Percentiles rank a stretch among this genome's conserved stretches.
These are phyloP conservation scores for Extremus antarcticus DNA, from an alignment of 495 filamentous ascomycete species.

Conservation along the genomic window DNA sequence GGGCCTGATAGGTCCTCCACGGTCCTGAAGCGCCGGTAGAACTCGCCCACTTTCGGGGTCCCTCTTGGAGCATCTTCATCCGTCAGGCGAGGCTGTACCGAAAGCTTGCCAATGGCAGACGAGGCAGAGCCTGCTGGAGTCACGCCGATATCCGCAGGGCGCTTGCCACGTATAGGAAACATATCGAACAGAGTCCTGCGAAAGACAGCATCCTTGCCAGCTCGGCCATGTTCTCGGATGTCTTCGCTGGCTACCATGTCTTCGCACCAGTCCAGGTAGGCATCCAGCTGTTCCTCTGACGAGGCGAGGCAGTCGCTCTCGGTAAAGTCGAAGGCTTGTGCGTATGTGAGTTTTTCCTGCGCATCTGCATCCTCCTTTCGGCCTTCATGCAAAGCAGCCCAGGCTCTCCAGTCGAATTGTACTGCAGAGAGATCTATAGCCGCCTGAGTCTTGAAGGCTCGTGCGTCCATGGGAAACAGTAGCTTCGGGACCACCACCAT, in stretches of 20 bases:
- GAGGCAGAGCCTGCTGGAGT: background rate
- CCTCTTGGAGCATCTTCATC: background rate
- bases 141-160: background rate
- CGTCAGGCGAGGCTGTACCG: background rate
- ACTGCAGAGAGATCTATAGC: constrained; percentile 49
- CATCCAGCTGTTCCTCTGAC: constrained; percentile 56
- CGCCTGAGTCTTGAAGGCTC: constrained; percentile 44
- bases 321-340: constrained; percentile 35
- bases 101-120: background rate
- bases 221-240: constrained; percentile 9
- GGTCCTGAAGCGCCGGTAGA: constrained; percentile 13
- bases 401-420: constrained; percentile 59
- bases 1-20: constrained; percentile 12
- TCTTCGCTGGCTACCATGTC: constrained; percentile 17
- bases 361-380: background rate
- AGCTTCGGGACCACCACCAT: constrained; percentile 73
- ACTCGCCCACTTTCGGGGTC: background rate
- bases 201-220: constrained; percentile 19
- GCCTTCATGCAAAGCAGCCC: constrained; percentile 37
- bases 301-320: constrained; percentile 61
- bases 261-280: constrained; percentile 86
- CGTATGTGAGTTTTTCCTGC: background rate
- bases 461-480: constrained; percentile 60
- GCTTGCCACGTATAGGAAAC: constrained; percentile 37
- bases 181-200: constrained; percentile 38